Evolutionary conservation across 1,139 yeast species (phyloP).

Genomic region (Yamadazyma sp.): DNA sequence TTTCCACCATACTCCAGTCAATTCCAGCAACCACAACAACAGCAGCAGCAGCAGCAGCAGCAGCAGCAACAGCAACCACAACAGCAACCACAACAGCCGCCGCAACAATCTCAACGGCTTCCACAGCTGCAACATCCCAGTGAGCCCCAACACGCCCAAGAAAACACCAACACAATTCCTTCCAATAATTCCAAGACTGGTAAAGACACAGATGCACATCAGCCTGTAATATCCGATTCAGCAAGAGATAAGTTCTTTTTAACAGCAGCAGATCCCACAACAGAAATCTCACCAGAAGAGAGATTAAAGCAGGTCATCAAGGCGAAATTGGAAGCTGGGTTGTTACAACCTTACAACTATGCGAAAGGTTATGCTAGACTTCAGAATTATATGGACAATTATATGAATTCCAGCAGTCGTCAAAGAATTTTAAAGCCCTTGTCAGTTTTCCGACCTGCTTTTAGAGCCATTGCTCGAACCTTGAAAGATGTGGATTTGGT

Average conservation of each 20-base stretch:
- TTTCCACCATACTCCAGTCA: slow-evolving; percentile 19
- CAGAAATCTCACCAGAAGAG: slow-evolving; percentile 93
- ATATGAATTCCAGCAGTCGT: slow-evolving; percentile 82
- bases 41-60: slow-evolving; percentile 5
- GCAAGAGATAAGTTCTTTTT: slow-evolving; percentile 92
- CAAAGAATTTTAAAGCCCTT: slow-evolving; percentile 88
- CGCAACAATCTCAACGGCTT: slow-evolving; percentile 7
- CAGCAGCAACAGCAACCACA: slow-evolving; percentile 8
- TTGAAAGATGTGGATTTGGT: slow-evolving; percentile 90
- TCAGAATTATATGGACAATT: slow-evolving; percentile 89
- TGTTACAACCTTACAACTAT: slow-evolving; percentile 88
- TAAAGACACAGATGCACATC: slow-evolving; percentile 19
- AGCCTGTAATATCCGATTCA: slow-evolving; percentile 65
- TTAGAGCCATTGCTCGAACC: slow-evolving; percentile 88
- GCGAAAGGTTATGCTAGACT: slow-evolving; percentile 91
- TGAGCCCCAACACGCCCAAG: slow-evolving; percentile 8
- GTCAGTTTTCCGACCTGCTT: slow-evolving; percentile 87
- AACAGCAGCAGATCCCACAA: slow-evolving; percentile 97
- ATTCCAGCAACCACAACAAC: neutral
- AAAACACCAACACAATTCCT: neutral
- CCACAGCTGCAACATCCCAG: slow-evolving; percentile 4
- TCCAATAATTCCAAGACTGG: neutral
- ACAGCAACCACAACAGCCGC: slow-evolving; percentile 9
- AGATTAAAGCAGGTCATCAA: slow-evolving; percentile 91
- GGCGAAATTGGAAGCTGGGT: slow-evolving; percentile 92